Percentiles rank a stretch among this genome's conserved stretches.
Conservation (phyloP, 495 filamentous ascomycete species). For the Saxispiralis lemnorum region DNA sequence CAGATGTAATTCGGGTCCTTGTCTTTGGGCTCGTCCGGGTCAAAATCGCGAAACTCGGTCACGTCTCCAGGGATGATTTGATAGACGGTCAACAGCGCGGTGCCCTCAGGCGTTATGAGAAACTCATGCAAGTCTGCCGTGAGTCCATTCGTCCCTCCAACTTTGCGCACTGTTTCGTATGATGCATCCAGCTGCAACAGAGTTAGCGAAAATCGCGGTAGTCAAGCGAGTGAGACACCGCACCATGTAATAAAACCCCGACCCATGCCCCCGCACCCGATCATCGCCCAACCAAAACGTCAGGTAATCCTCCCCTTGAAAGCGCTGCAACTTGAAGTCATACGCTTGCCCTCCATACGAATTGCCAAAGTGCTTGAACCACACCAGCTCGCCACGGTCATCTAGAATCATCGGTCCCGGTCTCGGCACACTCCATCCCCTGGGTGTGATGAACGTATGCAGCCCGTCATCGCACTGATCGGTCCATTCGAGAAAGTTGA, state of each 20-base stretch:
- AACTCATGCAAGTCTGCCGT: conserved; percentile 15
- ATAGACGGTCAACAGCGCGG: conserved; percentile 19
- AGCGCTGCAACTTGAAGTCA: conserved; percentile 14
- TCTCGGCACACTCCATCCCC: conserved; percentile 9
- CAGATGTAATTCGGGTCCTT: conserved; percentile 16
- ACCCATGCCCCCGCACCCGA: conserved; percentile 29
- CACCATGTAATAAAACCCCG: conserved; percentile 36
- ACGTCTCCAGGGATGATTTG: conserved; percentile 6
- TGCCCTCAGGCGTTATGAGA: conserved; percentile 12
- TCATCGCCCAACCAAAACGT: conserved; percentile 38
- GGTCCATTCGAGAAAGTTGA: conserved; percentile 12
- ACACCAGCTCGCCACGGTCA: conserved; percentile 8
- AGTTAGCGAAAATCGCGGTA: neutral
- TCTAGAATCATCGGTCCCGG: conserved; percentile 17
- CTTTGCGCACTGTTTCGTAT: conserved; percentile 9
- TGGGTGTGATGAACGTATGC: conserved; percentile 10
- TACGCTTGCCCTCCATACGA: conserved; percentile 11
- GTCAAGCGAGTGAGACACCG: neutral
- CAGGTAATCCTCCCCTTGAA: conserved; percentile 17
- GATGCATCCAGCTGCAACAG: conserved; percentile 7
- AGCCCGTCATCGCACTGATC: conserved; percentile 13
- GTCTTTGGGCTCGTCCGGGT: conserved; percentile 1
- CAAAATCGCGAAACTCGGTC: conserved; percentile 4
- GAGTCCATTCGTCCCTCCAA: conserved; percentile 9
- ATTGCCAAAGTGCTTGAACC: conserved; percentile 9